These are phyloP conservation scores for Raffaelea ambrosiae DNA, from an alignment of 2,329 filamentous ascomycete genomes.

Conservation along the genomic window DNA sequence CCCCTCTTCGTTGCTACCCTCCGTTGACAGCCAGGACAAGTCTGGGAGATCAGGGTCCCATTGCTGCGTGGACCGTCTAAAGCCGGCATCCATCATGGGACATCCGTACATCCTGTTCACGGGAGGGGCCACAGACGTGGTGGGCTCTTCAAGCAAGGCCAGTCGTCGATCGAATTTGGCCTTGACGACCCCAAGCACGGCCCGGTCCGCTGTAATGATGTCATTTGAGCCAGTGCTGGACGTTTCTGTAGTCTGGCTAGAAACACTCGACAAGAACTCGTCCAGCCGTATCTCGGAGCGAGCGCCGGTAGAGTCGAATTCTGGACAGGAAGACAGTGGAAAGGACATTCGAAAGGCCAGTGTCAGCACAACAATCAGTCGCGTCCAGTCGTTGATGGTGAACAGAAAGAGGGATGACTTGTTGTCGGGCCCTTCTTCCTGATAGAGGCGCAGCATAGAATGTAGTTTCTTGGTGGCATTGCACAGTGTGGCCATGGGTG, in stretches of 20 bases:
- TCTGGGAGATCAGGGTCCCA: no score
- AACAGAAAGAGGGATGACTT: not conserved
- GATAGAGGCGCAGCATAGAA: not conserved
- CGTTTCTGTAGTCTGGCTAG: not conserved
- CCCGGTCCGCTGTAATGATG: not conserved
- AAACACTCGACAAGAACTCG: not conserved
- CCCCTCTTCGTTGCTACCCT: no score
- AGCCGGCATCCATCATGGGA: not conserved
- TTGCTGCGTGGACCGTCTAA: no score
- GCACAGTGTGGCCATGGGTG: not conserved
- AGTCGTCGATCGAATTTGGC: not conserved
- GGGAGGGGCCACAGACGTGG: not conserved
- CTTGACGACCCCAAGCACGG: not conserved
- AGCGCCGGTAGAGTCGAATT: not conserved
- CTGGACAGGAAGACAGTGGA: not conserved
- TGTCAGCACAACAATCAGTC: not conserved
- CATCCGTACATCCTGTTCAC: not conserved
- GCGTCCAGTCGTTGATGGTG: not conserved
- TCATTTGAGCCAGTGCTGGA: not conserved
- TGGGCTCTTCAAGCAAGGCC: not conserved
- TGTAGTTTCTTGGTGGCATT: not conserved
- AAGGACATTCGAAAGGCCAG: not conserved
- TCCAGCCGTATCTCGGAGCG: not conserved
- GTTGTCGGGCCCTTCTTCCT: not conserved
- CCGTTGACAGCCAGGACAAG: no score